A percentile compares a stretch with the other conserved stretches of the same genome.
phyloP scores from a whole-genome alignment of 2,329 filamentous ascomycete species.

The Chrysoporthe puriensis region DNA sequence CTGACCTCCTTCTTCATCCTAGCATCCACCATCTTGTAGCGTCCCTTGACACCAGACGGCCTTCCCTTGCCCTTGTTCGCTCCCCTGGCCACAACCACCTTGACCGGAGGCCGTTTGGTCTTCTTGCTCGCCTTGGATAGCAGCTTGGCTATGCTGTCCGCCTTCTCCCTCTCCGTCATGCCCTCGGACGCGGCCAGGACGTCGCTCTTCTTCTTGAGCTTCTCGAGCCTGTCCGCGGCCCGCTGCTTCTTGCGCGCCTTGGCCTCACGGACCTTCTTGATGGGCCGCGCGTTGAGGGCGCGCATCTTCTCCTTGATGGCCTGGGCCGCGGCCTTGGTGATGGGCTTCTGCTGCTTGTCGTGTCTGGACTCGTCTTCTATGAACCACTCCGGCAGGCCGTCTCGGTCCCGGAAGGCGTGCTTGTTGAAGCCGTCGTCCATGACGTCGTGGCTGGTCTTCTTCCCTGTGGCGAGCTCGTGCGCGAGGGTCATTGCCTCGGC shows the following conservation, averaged over 20 bases:
- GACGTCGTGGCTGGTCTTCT: conserved; percentile 77
- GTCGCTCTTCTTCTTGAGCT: conserved; percentile 96
- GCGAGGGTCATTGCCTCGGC: conserved; percentile 98
- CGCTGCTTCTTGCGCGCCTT: conserved; percentile 97
- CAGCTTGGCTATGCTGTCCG: conserved; percentile 77
- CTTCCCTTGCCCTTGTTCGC: conserved; percentile 38
- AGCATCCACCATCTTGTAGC: conserved; percentile 96
- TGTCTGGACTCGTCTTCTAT: conserved; percentile 87
- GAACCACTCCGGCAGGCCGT: conserved; percentile 97
- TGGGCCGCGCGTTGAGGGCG: conserved; percentile 90
- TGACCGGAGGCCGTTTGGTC: conserved; percentile 82
- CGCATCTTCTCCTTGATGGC: conserved; percentile 95
- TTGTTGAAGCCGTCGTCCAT: conserved; percentile 94
- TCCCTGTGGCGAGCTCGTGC: conserved; percentile 84
- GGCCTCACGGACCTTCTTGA: conserved; percentile 98
- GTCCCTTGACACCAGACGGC: conserved; percentile 28
- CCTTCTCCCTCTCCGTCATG: conserved; percentile 96
- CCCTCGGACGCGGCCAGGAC: conserved; percentile 86
- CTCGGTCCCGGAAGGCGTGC: conserved; percentile 84
- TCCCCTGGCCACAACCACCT: conserved; percentile 86
- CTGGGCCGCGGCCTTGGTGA: conserved; percentile 83
- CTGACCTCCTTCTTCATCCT: conserved; percentile 96
- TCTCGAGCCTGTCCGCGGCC: conserved; percentile 87
- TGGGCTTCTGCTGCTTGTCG: conserved; percentile 84
- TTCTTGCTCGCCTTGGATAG: conserved; percentile 82